Evolutionary conservation across 2,329 filamentous ascomycete species (phyloP).

Genomic region (Mycogone perniciosa): DNA sequence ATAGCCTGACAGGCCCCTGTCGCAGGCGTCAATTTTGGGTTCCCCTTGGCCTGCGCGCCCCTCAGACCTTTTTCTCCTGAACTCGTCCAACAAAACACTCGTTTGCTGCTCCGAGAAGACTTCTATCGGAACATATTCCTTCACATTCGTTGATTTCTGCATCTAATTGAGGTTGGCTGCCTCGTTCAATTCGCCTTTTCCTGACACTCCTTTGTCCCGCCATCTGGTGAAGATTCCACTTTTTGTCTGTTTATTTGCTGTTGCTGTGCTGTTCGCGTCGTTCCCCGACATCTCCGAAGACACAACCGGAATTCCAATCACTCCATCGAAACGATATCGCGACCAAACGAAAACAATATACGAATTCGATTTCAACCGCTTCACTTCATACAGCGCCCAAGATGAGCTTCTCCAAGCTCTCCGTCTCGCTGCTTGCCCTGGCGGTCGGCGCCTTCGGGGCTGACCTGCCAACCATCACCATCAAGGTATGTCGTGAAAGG

Average conservation of each 20-base stretch:
- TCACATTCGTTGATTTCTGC: neutral
- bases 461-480: conserved; percentile 53
- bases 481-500: conserved; percentile 51
- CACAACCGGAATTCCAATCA: conserved; percentile 6
- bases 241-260: conserved; percentile 3
- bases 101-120: conserved; percentile 1
- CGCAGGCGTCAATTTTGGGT: neutral
- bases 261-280: conserved; percentile 3
- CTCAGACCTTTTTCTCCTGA: too few species aligned
- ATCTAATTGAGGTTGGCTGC: conserved; percentile 17
- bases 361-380: too few species aligned
- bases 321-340: conserved; percentile 1
- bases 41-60: neutral
- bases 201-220: conserved; percentile 24
- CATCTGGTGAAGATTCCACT: conserved; percentile 9
- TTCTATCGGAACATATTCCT: conserved; percentile 3
- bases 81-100: conserved; percentile 10
- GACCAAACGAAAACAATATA: neutral
- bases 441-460: conserved; percentile 36
- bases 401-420: conserved; percentile 30
- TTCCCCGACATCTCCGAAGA: neutral
- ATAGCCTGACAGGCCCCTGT: conserved; percentile 4
- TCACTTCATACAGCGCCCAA: conserved; percentile 14
- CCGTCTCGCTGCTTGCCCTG: conserved; percentile 33
- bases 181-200: conserved; percentile 19